Evolutionary conservation across 2,329 filamentous ascomycete species (phyloP).

Genomic region (Pseudogymnoascus sp.): DNA sequence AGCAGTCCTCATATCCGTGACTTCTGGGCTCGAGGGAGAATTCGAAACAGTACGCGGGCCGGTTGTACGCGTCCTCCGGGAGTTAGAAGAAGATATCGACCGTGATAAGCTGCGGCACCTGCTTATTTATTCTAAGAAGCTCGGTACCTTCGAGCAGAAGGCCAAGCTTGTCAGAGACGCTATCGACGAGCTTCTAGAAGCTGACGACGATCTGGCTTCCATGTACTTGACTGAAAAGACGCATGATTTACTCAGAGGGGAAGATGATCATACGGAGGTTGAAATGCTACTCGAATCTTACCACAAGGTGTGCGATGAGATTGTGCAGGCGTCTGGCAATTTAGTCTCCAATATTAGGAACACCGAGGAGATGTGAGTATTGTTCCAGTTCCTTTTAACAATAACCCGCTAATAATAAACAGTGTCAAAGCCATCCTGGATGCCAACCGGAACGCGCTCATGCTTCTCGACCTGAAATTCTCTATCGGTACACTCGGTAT

Average conservation of each 20-base stretch:
- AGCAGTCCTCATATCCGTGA: constrained; percentile 89
- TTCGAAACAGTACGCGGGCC: constrained; percentile 91
- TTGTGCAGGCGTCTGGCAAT: constrained; percentile 90
- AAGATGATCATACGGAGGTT: constrained; percentile 89
- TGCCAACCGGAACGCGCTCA: constrained; percentile 94
- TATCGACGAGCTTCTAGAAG: constrained; percentile 90
- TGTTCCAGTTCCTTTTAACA: neutral
- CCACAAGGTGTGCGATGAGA: constrained; percentile 95
- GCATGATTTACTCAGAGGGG: constrained; percentile 61
- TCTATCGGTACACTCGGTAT: constrained; percentile 92
- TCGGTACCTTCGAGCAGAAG: constrained; percentile 97
- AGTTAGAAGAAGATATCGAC: constrained; percentile 94
- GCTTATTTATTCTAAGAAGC: constrained; percentile 87
- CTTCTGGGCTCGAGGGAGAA: constrained; percentile 82
- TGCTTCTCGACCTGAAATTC: constrained; percentile 95
- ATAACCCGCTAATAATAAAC: constrained; percentile 14
- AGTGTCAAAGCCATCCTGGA: constrained; percentile 95
- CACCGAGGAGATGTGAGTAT: constrained; percentile 87
- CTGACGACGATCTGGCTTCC: constrained; percentile 84
- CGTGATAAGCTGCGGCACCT: constrained; percentile 85
- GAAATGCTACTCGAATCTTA: constrained; percentile 97
- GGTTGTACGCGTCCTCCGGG: constrained; percentile 77
- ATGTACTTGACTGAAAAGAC: constrained; percentile 95
- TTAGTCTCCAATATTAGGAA: constrained; percentile 91
- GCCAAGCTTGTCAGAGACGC: constrained; percentile 88